phyloP scores from a whole-genome alignment of 2,329 filamentous ascomycete species.

The Paecilomyces sp. region DNA sequence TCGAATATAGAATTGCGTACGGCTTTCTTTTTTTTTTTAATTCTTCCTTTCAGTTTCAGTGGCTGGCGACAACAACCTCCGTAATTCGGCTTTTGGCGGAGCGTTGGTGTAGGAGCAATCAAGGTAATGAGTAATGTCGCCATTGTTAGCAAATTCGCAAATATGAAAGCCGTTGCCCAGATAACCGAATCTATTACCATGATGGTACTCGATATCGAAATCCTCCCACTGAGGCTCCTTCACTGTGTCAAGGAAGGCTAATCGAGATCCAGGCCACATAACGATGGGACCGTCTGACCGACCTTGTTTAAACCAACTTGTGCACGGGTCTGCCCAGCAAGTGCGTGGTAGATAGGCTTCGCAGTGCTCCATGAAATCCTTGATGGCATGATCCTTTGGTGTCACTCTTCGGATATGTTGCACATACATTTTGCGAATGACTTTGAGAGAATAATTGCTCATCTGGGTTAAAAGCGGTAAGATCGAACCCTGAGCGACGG shows the following conservation, averaged over 20 bases:
- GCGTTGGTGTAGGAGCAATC: too few relatives aligned
- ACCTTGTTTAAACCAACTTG: slow-evolving; percentile 31
- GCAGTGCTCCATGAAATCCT: slow-evolving; percentile 32
- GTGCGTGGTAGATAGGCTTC: slow-evolving; percentile 34
- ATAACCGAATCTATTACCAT: slow-evolving; percentile 33
- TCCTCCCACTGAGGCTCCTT: slow-evolving; percentile 33
- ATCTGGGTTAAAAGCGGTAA: slow-evolving; percentile 35
- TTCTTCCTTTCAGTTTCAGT: too few relatives aligned
- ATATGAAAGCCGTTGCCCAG: slow-evolving; percentile 36
- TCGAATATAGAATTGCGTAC: too few relatives aligned
- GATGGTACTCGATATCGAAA: slow-evolving; percentile 34
- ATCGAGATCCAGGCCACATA: slow-evolving; percentile 31
- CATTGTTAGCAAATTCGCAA: too few relatives aligned
- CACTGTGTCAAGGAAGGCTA: slow-evolving; percentile 33
- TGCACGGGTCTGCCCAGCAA: slow-evolving; percentile 26
- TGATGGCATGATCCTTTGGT: slow-evolving; percentile 22
- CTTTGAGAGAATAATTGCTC: slow-evolving; percentile 32
- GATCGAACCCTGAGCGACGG: slow-evolving; percentile 33
- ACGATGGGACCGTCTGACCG: slow-evolving; percentile 19
- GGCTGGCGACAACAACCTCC: too few relatives aligned
- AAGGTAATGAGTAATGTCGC: too few relatives aligned
- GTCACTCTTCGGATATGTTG: slow-evolving; percentile 36
- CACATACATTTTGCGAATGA: slow-evolving; percentile 33
- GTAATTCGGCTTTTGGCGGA: too few relatives aligned
- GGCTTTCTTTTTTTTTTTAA: too few relatives aligned